Evolutionary conservation across 345 rosid species (phyloP).

Genomic region (Rhizophora apiculata): DNA sequence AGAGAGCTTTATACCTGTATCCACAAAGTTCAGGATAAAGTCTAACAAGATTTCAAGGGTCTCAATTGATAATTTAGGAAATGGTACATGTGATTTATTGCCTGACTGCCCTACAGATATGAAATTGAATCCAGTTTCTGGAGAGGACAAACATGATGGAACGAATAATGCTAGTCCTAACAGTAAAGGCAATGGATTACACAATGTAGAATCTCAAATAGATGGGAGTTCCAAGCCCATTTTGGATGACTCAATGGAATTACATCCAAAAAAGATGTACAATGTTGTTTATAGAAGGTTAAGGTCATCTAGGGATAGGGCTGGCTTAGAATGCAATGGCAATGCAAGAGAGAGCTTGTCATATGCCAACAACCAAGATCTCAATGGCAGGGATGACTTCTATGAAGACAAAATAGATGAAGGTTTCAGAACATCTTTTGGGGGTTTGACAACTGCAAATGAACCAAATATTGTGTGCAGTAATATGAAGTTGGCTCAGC

Average conservation of each 20-base stretch:
- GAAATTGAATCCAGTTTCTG: conserved; percentile 34
- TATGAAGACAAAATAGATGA: conserved; percentile 40
- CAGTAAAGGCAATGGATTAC: conserved; percentile 27
- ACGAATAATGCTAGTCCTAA: conserved; percentile 29
- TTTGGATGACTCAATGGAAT: conserved; percentile 30
- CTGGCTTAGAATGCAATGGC: conserved; percentile 32
- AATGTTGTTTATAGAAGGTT: conserved; percentile 76
- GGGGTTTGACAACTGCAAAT: conserved; percentile 29
- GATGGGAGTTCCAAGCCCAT: conserved; percentile 27
- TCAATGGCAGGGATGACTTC: conserved; percentile 29
- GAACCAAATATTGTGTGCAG: conserved; percentile 27
- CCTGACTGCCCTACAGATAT: conserved; percentile 26
- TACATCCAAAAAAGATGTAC: conserved; percentile 59
- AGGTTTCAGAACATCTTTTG: conserved; percentile 31
- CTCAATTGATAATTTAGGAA: conserved; percentile 30
- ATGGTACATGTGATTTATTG: conserved; percentile 32
- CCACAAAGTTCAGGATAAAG: conserved; percentile 44
- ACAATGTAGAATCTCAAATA: conserved; percentile 33
- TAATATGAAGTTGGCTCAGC: conserved; percentile 24
- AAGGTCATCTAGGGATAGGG: conserved; percentile 50
- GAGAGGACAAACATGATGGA: conserved; percentile 23
- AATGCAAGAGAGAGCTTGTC: conserved; percentile 41
- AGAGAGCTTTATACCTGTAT: conserved; percentile 38
- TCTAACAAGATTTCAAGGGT: conserved; percentile 37
- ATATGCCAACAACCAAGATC: conserved; percentile 37